Evolutionary conservation across 352 stramenopile species (phyloP), one percentile per base, ranked within the genome.

Genomic region (Paralagenidium karlingii): DNA sequence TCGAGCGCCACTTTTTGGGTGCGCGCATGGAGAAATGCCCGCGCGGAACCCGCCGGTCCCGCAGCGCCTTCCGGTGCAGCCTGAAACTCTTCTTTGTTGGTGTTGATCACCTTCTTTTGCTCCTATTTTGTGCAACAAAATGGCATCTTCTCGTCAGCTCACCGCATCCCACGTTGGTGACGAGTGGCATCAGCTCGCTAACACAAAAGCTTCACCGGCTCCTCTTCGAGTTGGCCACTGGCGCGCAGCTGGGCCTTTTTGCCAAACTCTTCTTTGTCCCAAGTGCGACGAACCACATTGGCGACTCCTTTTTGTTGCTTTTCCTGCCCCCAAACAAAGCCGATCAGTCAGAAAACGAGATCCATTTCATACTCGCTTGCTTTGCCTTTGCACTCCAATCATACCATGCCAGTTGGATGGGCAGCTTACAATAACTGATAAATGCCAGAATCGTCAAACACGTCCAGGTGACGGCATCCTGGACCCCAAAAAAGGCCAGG

Each of bases 281-380:
- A 93, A 42, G 79, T 90, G 55, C 85, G 75, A 10, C 79, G 74
- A 42, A 62, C 53, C 22, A 93, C 76, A 43, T 93, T 93, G 36
- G 69, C 62, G 21, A 90, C 79, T 22, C 79, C 79, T 31, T 81
- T 73, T 50, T 50, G 30, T 22, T 16, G 30, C 19, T 36, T 36
- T 20, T 36, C 19, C 30, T n/a, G n/a, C n/a, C n/a, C n/a, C n/a
- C n/a, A n/a, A n/a, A n/a, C n/a, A n/a, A n/a, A n/a, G n/a, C n/a
- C n/a, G n/a, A n/a, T n/a, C n/a, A n/a, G n/a, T n/a, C n/a, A n/a
- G n/a, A n/a, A n/a, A n/a, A n/a, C n/a, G n/a, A n/a, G n/a, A n/a
- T n/a, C n/a, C n/a, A n/a, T n/a, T n/a, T n/a, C n/a, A n/a, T n/a
- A n/a, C n/a, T n/a, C n/a, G n/a, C n/a, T n/a, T n/a, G n/a, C n/a